Evolutionary conservation across 805 yeast species (phyloP), one percentile per base, ranked within the genome.

Genomic region (Suhomyces prunicola): DNA sequence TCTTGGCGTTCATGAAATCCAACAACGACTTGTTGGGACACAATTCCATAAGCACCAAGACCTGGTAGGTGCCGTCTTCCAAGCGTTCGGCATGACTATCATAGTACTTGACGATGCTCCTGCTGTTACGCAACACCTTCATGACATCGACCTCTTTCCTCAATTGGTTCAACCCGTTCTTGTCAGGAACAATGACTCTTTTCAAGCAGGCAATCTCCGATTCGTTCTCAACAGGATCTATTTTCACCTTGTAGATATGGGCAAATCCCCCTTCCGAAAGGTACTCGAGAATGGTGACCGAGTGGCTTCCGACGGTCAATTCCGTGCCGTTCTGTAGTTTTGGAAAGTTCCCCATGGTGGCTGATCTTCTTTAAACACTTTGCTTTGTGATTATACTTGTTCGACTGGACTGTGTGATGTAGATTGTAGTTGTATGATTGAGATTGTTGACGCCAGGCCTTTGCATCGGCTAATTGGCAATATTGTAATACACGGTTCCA

Each of bases 21-120:
- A 93, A 77, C 46, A 96, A 80, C 15, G 96, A 90, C 57, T 87
- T 82, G 66, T 88, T 88, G 9, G 96, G 86, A 67, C 99, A 93
- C 61, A 86, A 81, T 68, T 93, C 99, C 98, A 93, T 94, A 58
- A 93, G 76, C 44, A 93, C 83, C 51, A 93, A 76, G 7, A 94
- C 97, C 70, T 93, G 98, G 67, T 90, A 94, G 0, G 78, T 63
- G 1, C 80, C 74, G 47, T 74, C 66, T 2, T 71, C 73, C 29
- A 81, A 63, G 51, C 89, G 73, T 44, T 86, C 83, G 1, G 96
- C 94, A 64, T 87, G 86, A 2, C 92, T 86, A 65, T 88, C 96
- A 60, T 78, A 86, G 62, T 87, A 87, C 54, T 77, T 78, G 27
- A 88, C 94, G 49, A 87, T 83, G 57, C 81, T 78, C 26, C 82